These are phyloP conservation scores for Globisporangium cystogenes DNA, from an alignment of 352 stramenopile genomes.

Conservation along the genomic window DNA sequence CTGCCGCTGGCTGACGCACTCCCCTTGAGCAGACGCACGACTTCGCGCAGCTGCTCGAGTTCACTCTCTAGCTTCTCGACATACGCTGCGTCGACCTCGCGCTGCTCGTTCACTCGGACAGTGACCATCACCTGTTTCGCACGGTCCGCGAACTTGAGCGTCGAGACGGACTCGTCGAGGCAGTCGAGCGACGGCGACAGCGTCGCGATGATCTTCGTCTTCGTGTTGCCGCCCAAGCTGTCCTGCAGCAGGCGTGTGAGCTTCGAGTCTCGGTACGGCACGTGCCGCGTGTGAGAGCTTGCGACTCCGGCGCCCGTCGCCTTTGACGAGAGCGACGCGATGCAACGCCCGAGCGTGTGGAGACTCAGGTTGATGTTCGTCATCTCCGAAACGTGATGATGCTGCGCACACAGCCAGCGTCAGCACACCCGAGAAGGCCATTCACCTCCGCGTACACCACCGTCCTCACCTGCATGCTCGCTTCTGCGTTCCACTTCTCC, in stretches of 20 bases:
- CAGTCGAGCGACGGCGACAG: constrained; percentile 81
- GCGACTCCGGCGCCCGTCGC: neutral
- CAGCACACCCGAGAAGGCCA: neutral
- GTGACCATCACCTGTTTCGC: constrained; percentile 90
- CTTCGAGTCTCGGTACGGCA: constrained; percentile 93
- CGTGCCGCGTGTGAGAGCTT: constrained; percentile 33
- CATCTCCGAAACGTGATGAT: constrained; percentile 89
- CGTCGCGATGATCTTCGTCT: constrained; percentile 91
- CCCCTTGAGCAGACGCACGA: constrained; percentile 41
- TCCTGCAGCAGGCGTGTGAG: constrained; percentile 91
- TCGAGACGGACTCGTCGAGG: constrained; percentile 91
- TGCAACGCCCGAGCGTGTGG: constrained; percentile 88
- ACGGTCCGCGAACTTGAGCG: constrained; percentile 91
- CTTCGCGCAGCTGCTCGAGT: constrained; percentile 64
- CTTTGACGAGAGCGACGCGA: constrained; percentile 68
- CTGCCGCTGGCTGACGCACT: constrained; percentile 7
- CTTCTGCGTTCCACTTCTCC: constrained; percentile 89
- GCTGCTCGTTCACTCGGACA: constrained; percentile 80
- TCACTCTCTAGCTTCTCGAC: constrained; percentile 87
- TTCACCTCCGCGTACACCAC: too few relatives aligned
- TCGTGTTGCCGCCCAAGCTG: constrained; percentile 82
- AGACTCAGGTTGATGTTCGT: constrained; percentile 94
- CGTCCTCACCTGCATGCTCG: constrained; percentile 85
- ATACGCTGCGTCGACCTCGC: constrained; percentile 81
- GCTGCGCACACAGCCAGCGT: constrained; percentile 9